phyloP scores from a whole-genome alignment of 2,329 filamentous ascomycete genomes.

The Cytospora piceae region DNA sequence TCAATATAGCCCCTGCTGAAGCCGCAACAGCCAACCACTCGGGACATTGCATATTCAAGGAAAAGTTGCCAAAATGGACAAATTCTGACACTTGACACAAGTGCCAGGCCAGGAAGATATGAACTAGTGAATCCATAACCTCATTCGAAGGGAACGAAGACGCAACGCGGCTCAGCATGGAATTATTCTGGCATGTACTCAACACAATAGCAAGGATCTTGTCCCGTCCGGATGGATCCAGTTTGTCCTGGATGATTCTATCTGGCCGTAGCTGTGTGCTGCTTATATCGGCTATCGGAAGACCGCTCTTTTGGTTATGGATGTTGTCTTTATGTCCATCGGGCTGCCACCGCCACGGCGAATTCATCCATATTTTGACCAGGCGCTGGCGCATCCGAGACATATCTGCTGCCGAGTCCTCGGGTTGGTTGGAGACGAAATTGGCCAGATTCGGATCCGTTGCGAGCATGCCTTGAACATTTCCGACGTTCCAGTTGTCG shows the following conservation, averaged over 20 bases:
- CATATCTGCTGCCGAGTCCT: constrained; percentile 46
- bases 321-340: constrained; percentile 46
- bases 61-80: constrained; percentile 65
- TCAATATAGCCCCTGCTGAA: constrained; percentile 62
- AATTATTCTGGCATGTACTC: constrained; percentile 56
- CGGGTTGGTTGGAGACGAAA: constrained; percentile 32
- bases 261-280: constrained; percentile 44
- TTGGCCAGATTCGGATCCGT: constrained; percentile 32
- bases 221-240: constrained; percentile 58
- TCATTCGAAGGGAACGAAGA: constrained; percentile 66
- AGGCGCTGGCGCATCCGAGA: constrained; percentile 51
- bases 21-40: constrained; percentile 64
- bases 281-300: constrained; percentile 48
- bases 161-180: constrained; percentile 55
- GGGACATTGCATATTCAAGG: constrained; percentile 56
- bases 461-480: constrained; percentile 31
- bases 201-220: constrained; percentile 67
- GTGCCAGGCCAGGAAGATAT: constrained; percentile 62
- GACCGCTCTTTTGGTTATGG: constrained; percentile 49
- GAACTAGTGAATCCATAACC: constrained; percentile 62
- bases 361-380: constrained; percentile 54
- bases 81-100: constrained; percentile 60
- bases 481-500: constrained; percentile 53
- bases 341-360: constrained; percentile 56
- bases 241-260: constrained; percentile 46